Base-by-base conservation (phyloP, 768 basidiomycete species). In the Leccinum arenicola region DNA sequence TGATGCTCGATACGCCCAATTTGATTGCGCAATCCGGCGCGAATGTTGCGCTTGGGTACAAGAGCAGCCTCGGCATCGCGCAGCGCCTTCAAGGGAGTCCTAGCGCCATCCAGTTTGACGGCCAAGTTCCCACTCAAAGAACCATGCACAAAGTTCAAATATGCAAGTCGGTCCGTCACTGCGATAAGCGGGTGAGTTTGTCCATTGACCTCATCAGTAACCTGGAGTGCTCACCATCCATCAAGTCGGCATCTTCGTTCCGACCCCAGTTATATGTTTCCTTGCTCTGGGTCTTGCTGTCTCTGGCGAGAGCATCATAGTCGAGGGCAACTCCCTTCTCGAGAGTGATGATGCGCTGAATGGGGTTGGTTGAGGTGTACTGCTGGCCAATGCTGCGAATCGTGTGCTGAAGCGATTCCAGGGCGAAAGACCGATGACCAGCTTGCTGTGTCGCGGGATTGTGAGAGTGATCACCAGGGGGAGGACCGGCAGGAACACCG, bases 211-310 rank as follows among this genome's bases (percentile, higher is more conserved):
- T 47, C 17, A 36, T 36, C 0, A 23, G 31, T 3, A 31, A 27
- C 4, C 11, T 50, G 10, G 53, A 36, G 58, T 14, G 52, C 80
- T 49, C 56, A 86, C 89, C 88, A 75, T 92, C 92, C 66, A 84
- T 91, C 70, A 94, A 60, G 76, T 94, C 92, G 19, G 81, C 78
- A 6, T 74, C 71, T 65, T 93, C 87, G 1, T 69, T 66, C 70
- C 93, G 91, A 12, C 92, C 91, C 91, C 91, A 94, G 14, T 82
- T 83, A 66, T 91, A 94, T 25, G 93, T 75, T 60, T 93, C 93
- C 73, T 93, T 93, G 80, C 89, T 90, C 68, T 87, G 84, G 1
- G 82, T 75, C 68, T 92, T 87, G 8, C 80, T 67, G 66, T 91
- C 86, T 63, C 87, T 83, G 3, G 85, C 77, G 31, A 87, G 72